Evolutionary conservation across 2,329 filamentous ascomycete species (phyloP), one percentile per base, ranked within the genome.

Genomic region (Fusarium verrucosum): DNA sequence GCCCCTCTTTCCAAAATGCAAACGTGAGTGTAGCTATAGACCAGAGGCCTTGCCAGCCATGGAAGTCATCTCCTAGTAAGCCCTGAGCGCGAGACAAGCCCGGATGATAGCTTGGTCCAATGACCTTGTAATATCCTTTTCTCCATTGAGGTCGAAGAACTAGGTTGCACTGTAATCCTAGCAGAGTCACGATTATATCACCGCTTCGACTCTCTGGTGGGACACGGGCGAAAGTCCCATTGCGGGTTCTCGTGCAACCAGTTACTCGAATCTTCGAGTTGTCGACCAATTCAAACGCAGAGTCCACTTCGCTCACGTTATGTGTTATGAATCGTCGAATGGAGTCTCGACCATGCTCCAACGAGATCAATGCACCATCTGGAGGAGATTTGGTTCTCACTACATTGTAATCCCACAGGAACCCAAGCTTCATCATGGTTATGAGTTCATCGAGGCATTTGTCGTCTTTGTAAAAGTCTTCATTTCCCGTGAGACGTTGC

Each of bases 11-110:
- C 6, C 3, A 7, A 11, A 40, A 54, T 2, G 3, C 19, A 13
- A 32, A 8, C 5, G 4, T 16, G 3, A 2, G 5, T 16, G 4
- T 32, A 1, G 5, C 10, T 8, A 9, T 14, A 13, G 8, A 10
- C 52, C 46, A 43, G 4, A 32, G 1, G 11, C 25, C 37, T 7
- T 32, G 9, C 38, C 38, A 44, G 3, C 32, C 47, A 1, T 25
- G 1, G 1, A 56, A 53, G 10, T 38, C 25, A 5, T 26, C 16
- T 1, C 47, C 47, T 1, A 53, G 25, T 3, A 56, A n/a, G 1
- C 25, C 52, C 19, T 56, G n/a, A 3, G 11, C 28, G 7, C 3
- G 25, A 42, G 8, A 37, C n/a, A n/a, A 44, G 3, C 3, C 9
- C 1, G 38, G 37, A 5, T 56, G 47, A 5, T 56, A 53, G 2